Base-by-base conservation (phyloP, 208 protist genomes). In the Wallacemonas collosoma region DNA sequence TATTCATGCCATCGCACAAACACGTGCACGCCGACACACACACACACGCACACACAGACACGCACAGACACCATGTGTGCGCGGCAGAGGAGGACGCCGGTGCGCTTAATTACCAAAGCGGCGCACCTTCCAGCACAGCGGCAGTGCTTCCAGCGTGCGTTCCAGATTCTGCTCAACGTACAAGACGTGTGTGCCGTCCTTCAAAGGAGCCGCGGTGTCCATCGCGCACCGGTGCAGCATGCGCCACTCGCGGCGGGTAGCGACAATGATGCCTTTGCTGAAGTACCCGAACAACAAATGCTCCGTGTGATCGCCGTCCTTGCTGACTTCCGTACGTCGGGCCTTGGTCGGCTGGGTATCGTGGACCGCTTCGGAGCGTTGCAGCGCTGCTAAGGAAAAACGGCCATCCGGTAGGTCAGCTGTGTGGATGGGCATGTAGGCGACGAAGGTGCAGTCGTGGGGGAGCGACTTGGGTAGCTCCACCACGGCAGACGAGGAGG, bases 111-210 rank as follows among this genome's bases (percentile, higher is more conserved):
- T 97, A 68, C 92, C 92, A 68, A 97, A 97, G 67, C 92, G 92
- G 45, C 92, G 88, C 39, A 97, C 88, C 80, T 93, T 95, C 92
- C 92, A 97, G 77, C 79, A 90, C 65, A 94, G 73, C n/a, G 92
- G 92, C 51, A 97, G 75, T 14, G 81, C 68, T 75, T 94, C 86
- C 15, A 97, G 77, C 56, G 77, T 83, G 71, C 86, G 88, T 76
- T 95, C 92, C 26, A 97, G 63, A 66, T 97, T 97, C 43, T 90
- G 87, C 70, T 93, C 79, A 45, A 97, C 68, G 45, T 93, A 68
- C 51, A 97, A 68, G 26, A 93, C 81, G 63, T 81, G 77, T 44
- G 74, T 38, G 68, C 79, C 77, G 2, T 74, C 85, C 17, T 71
- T 47, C 41, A 96, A 39, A 3, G 93, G 75, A 76, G 89, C 93